Percentiles rank a stretch among this genome's conserved stretches.
Evolutionary conservation across 116 monocot species (phyloP).

Genomic region (Posidonia oceanica): DNA sequence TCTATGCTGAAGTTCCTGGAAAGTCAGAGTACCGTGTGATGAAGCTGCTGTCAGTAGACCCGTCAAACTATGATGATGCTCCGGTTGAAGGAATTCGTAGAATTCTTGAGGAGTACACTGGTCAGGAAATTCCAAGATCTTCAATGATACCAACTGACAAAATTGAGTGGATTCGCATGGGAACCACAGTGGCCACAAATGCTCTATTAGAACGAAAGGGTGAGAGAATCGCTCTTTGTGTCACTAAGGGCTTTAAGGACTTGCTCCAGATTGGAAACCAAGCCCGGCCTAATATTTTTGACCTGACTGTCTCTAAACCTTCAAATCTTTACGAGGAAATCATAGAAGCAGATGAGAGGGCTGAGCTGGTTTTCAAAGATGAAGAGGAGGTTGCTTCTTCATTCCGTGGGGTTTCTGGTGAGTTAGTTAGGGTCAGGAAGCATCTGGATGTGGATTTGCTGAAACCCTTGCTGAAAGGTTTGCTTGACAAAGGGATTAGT

Average conservation of each 20-base stretch:
- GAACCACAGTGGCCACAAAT: slow-evolving; percentile 94
- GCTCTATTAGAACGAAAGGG: slow-evolving; percentile 91
- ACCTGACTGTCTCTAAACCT: slow-evolving; percentile 72
- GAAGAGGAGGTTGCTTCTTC: slow-evolving; percentile 17
- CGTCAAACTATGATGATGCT: slow-evolving; percentile 87
- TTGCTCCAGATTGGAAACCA: slow-evolving; percentile 96
- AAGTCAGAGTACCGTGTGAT: slow-evolving; percentile 42
- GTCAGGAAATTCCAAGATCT: slow-evolving; percentile 50
- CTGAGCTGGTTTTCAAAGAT: slow-evolving; percentile 52
- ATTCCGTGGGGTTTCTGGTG: slow-evolving; percentile 75
- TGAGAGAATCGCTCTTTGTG: slow-evolving; percentile 87
- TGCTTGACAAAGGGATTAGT: slow-evolving; percentile 73
- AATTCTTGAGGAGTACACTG: slow-evolving; percentile 66
- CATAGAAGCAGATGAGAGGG: slow-evolving; percentile 86
- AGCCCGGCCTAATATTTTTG: slow-evolving; percentile 84
- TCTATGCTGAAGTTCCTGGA: slow-evolving; percentile 86
- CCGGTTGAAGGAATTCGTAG: slow-evolving; percentile 86
- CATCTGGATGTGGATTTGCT: slow-evolving; percentile 58
- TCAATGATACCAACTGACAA: slow-evolving; percentile 82
- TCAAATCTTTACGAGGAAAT: slow-evolving; percentile 94
- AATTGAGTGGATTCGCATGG: slow-evolving; percentile 98
- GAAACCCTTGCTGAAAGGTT: slow-evolving; percentile 37
- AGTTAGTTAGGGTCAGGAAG: slow-evolving; percentile 49
- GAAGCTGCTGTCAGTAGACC: slow-evolving; percentile 91
- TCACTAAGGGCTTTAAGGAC: slow-evolving; percentile 73